These are phyloP conservation scores for Russula foetens DNA, from an alignment of 768 basidiomycete genomes.

Conservation along the genomic window DNA sequence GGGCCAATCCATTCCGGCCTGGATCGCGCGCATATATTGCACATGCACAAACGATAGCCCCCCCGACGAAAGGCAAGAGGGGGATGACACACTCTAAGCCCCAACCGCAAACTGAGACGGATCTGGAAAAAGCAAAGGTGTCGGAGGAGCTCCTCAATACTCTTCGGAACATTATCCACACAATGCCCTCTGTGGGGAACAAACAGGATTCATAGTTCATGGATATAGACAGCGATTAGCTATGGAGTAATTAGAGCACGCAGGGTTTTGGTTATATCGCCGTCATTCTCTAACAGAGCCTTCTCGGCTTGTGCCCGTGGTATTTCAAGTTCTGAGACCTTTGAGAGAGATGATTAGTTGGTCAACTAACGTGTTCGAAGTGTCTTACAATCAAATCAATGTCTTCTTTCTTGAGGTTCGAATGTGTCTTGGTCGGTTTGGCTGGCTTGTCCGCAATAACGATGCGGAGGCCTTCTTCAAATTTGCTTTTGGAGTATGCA, in stretches of 20 bases:
- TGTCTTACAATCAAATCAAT: conserved; percentile 52
- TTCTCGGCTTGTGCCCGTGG: conserved; percentile 51
- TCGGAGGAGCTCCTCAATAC: conserved; percentile 5
- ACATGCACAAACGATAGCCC: background rate
- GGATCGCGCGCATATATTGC: conserved; percentile 43
- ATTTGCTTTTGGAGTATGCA: conserved; percentile 56
- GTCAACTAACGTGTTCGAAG: conserved; percentile 1
- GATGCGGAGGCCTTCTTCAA: conserved; percentile 55
- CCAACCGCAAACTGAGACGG: background rate
- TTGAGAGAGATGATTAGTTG: background rate
- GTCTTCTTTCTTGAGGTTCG: conserved; percentile 48
- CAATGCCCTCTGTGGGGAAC: background rate
- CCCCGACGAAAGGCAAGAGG: background rate
- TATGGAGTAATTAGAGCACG: conserved; percentile 21
- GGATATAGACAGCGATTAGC: background rate
- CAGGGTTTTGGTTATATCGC: conserved; percentile 46
- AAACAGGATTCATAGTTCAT: background rate
- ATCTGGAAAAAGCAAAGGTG: background rate
- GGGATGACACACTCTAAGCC: background rate
- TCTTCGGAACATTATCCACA: background rate
- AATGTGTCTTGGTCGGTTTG: conserved; percentile 35
- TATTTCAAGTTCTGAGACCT: conserved; percentile 63
- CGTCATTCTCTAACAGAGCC: conserved; percentile 43
- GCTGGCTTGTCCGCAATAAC: conserved; percentile 50
- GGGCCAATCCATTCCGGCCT: conserved; percentile 39